Base-by-base conservation (phyloP, 2,329 filamentous ascomycete genomes). In the Conoideocrella luteorostrata region DNA sequence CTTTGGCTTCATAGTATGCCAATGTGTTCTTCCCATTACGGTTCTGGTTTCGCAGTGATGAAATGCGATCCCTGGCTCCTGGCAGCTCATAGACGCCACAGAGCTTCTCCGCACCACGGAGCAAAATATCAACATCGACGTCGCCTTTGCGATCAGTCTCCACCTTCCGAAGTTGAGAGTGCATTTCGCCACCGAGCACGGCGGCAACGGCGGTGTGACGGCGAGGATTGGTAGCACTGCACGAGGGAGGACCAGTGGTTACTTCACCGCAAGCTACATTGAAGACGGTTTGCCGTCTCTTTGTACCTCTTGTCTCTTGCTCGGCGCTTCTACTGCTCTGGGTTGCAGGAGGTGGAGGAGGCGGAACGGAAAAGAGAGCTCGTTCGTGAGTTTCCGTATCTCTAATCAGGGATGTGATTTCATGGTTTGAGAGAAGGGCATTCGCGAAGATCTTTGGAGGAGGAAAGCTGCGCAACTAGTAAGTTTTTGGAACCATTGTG, bases 351-450 rank as follows among this genome's bases (percentile, higher is more conserved):
- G 86, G 79, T 0, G 86, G 82, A 1, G 84, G 79, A 0, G 86
- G 81, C 1, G 91, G 89, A 1, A 95, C 83, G 29, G 91, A 94
- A 70, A 97, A 98, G 15, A 98, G 80, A 6, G 91, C 91, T 57
- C 90, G 85, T 64, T 98, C 93, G 67, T 97, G 91, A 18, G 85
- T 70, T 65, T 98, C 93, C 4, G 91, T 96, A 63, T 98, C 93
- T 48, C 93, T 86, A 57, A 98, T 96, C 38, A 98, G 72, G 11
- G 87, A 80, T 4, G 93, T 97, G 54, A 98, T 97, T 64, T 98
- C 93, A 64, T 90, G 84, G 52, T 82, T 82, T 45, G 84, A 82
- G 39, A 97, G 81, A 30, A 98, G 77, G 26, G 93, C 89, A 63
- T 95, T 96, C 53, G 90, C 93, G 68, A 97, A 98, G 58, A 93